Percentiles rank a stretch among this genome's conserved stretches.
These are phyloP conservation scores for Cnidoscolus chayamansa DNA, from an alignment of 441 rosid species.

Conservation along the genomic window DNA sequence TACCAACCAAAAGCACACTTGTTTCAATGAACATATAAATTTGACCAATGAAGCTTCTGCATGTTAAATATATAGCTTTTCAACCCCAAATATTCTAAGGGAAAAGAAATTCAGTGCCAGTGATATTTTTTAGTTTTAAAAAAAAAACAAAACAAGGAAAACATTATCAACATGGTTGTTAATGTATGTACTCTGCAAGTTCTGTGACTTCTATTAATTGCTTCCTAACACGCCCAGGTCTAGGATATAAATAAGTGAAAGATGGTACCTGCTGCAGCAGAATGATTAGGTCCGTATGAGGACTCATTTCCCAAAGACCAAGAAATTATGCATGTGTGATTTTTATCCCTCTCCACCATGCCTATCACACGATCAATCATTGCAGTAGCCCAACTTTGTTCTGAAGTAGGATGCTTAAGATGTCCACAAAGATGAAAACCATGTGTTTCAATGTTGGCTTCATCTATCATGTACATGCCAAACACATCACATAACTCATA, in stretches of 20 bases:
- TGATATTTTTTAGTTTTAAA: not conserved
- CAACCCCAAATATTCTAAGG: not conserved
- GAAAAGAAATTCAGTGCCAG: not conserved
- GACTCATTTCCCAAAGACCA: constrained; percentile 99
- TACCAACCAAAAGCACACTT: not conserved
- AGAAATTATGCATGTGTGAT: constrained; percentile 81
- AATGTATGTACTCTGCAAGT: not conserved
- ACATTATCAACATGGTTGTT: not conserved
- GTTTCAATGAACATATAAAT: not conserved
- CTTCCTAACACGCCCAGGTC: constrained; percentile 11
- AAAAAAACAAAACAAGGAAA: not conserved
- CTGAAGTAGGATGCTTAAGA: constrained; percentile 86
- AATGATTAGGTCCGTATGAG: constrained; percentile 95
- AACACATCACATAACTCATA: constrained; percentile 92
- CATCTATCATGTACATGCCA: constrained; percentile 98
- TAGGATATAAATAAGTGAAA: constrained; percentile 17
- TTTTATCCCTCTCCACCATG: constrained; percentile 99
- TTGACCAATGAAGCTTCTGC: not conserved
- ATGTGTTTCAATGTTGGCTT: constrained; percentile 98
- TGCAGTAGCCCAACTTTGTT: constrained; percentile 87
- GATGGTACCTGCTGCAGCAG: constrained; percentile 81
- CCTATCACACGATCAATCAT: constrained; percentile 96
- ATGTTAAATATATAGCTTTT: not conserved
- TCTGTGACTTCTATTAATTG: constrained; percentile 9
- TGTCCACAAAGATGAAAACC: constrained; percentile 73